These are phyloP conservation scores for grape (Vitis vinifera) DNA, from an alignment of 164 flowering plant genomes.

Conservation along the genomic window DNA sequence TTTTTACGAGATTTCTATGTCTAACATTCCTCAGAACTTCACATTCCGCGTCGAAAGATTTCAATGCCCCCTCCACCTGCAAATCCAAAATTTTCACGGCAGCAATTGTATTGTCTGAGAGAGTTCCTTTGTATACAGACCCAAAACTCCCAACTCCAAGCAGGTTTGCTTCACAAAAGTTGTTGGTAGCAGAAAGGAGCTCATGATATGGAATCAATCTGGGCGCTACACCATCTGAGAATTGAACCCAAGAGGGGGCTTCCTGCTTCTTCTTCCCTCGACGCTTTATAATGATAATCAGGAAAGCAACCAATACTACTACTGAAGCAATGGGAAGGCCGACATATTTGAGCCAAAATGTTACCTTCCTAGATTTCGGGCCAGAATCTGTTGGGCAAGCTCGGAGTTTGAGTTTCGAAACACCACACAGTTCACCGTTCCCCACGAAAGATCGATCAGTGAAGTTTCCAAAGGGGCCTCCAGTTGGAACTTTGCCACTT, in stretches of 20 bases:
- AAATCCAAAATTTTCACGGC: constrained; percentile 2
- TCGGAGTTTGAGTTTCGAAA: neutral
- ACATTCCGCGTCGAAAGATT: constrained; percentile 7
- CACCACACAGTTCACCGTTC: constrained; percentile 13
- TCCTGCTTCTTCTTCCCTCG: neutral
- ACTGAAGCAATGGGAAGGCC: neutral
- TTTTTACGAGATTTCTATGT: constrained; percentile 13
- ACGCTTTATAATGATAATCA: neutral
- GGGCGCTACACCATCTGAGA: neutral
- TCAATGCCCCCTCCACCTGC: neutral
- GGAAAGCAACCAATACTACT: neutral
- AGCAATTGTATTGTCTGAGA: neutral
- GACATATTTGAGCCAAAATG: neutral
- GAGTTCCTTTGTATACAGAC: constrained; percentile 1
- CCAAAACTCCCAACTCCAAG: constrained; percentile 8
- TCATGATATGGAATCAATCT: neutral
- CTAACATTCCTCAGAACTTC: constrained; percentile 8
- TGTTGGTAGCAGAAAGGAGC: constrained; percentile 1
- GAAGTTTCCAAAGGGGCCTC: constrained; percentile 16
- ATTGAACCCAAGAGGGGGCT: neutral
- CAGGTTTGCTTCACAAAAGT: constrained; percentile 8
- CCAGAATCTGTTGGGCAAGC: neutral
- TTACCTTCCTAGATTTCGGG: neutral
- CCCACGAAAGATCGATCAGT: constrained; percentile 3
- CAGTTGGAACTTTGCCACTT: constrained; percentile 11